phyloP scores from a whole-genome alignment of 2,329 filamentous ascomycete genomes.

The Sporothrix schenckii region DNA sequence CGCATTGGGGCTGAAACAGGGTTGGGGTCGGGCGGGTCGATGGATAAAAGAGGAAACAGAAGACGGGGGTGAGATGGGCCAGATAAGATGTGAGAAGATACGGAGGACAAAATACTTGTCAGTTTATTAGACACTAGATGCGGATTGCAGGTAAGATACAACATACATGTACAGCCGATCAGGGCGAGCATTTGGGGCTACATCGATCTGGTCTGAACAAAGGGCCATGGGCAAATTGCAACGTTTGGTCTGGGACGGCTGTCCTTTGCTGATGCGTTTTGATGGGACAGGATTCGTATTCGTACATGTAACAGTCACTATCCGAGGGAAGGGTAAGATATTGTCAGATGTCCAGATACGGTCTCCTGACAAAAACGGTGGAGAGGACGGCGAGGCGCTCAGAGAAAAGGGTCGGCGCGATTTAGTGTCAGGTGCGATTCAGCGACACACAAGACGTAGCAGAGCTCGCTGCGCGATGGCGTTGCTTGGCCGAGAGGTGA shows the following conservation, averaged over 20 bases:
- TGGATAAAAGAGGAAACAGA: conserved; percentile 18
- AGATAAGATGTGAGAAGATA: not conserved
- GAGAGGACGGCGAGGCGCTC: not conserved
- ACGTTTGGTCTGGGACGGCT: too few relatives aligned
- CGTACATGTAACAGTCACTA: not conserved
- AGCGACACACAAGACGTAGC: conserved; percentile 20
- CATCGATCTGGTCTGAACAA: conserved; percentile 14
- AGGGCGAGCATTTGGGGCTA: not conserved
- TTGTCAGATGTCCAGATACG: not conserved
- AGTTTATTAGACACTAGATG: not conserved
- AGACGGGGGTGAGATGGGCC: not conserved
- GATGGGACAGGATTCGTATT: conserved; percentile 2
- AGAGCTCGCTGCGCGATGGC: not conserved
- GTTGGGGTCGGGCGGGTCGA: conserved; percentile 23
- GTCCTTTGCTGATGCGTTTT: not conserved
- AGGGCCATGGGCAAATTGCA: conserved; percentile 8
- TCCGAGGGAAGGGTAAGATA: not conserved
- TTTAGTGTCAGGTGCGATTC: not conserved
- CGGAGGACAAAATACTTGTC: not conserved
- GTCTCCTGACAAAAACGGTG: not conserved
- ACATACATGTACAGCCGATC: too few relatives aligned
- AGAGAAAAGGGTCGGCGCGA: not conserved
- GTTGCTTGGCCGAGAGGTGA: conserved; percentile 17
- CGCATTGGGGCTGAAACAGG: conserved; percentile 28
- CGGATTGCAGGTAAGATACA: not conserved